These are phyloP conservation scores for Diaporthe velutina DNA, from an alignment of 2,329 filamentous ascomycete genomes.

Conservation along the genomic window DNA sequence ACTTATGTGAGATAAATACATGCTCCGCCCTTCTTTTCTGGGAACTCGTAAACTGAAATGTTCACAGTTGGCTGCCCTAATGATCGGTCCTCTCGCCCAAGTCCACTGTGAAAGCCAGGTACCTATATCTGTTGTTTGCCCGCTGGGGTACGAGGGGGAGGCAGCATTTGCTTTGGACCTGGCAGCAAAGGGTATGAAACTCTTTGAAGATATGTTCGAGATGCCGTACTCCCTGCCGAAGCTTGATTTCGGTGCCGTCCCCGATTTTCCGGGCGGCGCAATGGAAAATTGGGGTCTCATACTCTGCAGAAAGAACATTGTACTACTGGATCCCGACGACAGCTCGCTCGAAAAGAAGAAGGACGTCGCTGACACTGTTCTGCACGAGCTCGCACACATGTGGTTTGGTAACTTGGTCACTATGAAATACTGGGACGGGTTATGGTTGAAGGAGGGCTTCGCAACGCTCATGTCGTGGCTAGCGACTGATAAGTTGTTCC, in stretches of 20 bases:
- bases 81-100: not conserved
- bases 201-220: constrained; percentile 93
- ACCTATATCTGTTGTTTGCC: constrained; percentile 97
- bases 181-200: constrained; percentile 92
- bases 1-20: not conserved
- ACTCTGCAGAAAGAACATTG: constrained; percentile 93
- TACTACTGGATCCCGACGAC: constrained; percentile 93
- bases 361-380: constrained; percentile 94
- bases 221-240: constrained; percentile 95
- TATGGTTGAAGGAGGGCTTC: constrained; percentile 98
- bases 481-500: constrained; percentile 89
- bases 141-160: constrained; percentile 91
- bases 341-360: constrained; percentile 94
- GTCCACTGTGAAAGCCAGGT: constrained; percentile 61
- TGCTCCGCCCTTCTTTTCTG: not conserved
- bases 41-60: constrained; percentile 73
- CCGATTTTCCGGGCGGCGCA: constrained; percentile 88
- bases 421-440: constrained; percentile 98
- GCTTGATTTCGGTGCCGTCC: constrained; percentile 88
- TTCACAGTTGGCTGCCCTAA: constrained; percentile 66
- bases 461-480: constrained; percentile 98
- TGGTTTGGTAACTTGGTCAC: constrained; percentile 98
- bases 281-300: constrained; percentile 98
- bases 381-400: constrained; percentile 96
- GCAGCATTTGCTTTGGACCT: constrained; percentile 90